Percentiles rank a stretch among this genome's conserved stretches.
Evolutionary conservation across 768 basidiomycete species (phyloP).

Genomic region (Rhodotorula paludigena): DNA sequence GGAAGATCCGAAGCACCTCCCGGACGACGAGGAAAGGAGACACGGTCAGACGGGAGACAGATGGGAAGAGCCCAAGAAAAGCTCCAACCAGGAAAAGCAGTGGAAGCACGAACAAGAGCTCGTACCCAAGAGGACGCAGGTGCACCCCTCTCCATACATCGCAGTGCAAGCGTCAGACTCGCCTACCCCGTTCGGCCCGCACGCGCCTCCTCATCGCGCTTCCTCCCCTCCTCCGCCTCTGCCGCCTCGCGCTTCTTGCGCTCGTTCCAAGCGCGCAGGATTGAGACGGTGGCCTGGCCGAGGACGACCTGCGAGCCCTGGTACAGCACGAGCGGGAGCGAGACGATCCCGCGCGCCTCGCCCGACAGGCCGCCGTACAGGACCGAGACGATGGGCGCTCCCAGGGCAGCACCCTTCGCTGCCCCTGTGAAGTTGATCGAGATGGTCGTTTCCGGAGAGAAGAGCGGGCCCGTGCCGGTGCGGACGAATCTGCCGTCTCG

Average conservation of each 20-base stretch:
- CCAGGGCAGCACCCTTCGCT: slow-evolving; percentile 30
- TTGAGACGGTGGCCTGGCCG: slow-evolving; percentile 16
- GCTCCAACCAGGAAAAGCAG: too few species aligned
- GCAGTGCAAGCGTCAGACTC: not conserved
- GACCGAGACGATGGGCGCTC: slow-evolving; percentile 38
- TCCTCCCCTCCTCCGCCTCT: not conserved
- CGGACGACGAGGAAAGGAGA: too few species aligned
- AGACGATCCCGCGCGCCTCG: slow-evolving; percentile 35
- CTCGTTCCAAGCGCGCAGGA: slow-evolving; percentile 39
- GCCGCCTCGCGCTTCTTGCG: not conserved
- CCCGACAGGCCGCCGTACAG: slow-evolving; percentile 41
- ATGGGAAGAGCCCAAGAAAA: too few species aligned
- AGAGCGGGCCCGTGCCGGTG: slow-evolving; percentile 15
- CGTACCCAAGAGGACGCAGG: too few species aligned
- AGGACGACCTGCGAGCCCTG: slow-evolving; percentile 19
- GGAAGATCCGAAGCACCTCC: too few species aligned
- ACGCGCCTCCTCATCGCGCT: not conserved
- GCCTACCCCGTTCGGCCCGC: not conserved
- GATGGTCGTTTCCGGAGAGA: slow-evolving; percentile 18
- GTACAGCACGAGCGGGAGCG: slow-evolving; percentile 45
- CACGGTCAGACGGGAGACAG: too few species aligned
- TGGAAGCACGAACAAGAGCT: too few species aligned
- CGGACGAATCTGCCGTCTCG: too few species aligned
- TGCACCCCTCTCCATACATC: too few species aligned
- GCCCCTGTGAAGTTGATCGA: slow-evolving; percentile 21